Conservation (phyloP, 345 rosid species). For the Iberis pinnata region DNA sequence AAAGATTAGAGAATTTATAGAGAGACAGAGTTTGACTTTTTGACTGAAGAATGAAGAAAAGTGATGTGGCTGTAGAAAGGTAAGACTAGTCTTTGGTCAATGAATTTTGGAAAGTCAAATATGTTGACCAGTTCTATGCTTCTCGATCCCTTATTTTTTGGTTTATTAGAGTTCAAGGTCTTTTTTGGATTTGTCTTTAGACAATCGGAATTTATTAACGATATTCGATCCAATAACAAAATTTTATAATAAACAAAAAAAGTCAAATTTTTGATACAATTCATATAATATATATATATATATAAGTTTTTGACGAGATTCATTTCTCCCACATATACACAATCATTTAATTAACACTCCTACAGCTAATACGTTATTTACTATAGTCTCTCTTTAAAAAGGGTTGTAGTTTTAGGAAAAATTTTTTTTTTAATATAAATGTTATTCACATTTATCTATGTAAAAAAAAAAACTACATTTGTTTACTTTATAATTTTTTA, state of each 20-base stretch:
- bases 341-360: background rate
- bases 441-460: too few relatives aligned
- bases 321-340: background rate
- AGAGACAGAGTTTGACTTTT: constrained; percentile 28
- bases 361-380: too few relatives aligned
- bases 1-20: constrained; percentile 17
- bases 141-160: constrained; percentile 21
- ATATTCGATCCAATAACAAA: too few relatives aligned
- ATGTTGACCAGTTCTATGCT: constrained; percentile 31
- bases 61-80: constrained; percentile 24
- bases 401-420: too few relatives aligned
- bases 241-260: too few relatives aligned
- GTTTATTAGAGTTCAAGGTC: background rate
- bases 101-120: constrained; percentile 31
- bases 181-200: background rate
- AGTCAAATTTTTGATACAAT: too few relatives aligned
- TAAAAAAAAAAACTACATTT: too few relatives aligned
- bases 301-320: too few relatives aligned
- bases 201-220: background rate
- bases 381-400: too few relatives aligned
- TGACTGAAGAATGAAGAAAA: constrained; percentile 21
- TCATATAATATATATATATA: too few relatives aligned
- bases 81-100: constrained; percentile 33
- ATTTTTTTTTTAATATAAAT: too few relatives aligned
- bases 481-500: too few relatives aligned